These are phyloP conservation scores for Hymenoscyphus occultus DNA, from an alignment of 2,329 filamentous ascomycete species.

Conservation along the genomic window DNA sequence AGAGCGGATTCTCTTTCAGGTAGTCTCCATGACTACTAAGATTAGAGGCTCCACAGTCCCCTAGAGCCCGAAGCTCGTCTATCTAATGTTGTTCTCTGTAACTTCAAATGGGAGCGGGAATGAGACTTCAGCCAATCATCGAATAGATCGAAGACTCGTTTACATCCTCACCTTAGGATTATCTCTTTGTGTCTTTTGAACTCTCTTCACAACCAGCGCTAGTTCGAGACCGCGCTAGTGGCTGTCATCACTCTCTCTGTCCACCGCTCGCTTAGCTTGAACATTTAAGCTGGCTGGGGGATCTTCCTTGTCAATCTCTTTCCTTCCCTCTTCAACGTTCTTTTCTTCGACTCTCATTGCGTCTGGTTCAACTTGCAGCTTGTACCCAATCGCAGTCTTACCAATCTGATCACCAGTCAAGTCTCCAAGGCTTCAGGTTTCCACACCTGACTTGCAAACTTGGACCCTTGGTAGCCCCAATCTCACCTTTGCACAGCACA, in stretches of 20 bases:
- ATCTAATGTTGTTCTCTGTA: no score
- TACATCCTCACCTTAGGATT: background rate
- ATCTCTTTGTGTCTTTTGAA: background rate
- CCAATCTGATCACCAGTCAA: no score
- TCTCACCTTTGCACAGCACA: no score
- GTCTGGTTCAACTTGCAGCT: background rate
- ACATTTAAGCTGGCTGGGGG: background rate
- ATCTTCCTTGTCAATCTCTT: background rate
- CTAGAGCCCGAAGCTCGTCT: no score
- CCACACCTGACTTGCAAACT: no score
- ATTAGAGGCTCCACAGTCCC: no score
- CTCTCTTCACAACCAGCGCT: background rate
- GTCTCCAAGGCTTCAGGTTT: no score
- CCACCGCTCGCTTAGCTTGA: background rate
- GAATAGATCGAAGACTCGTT: background rate
- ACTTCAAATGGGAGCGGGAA: background rate
- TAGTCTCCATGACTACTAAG: no score
- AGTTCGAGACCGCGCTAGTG: background rate
- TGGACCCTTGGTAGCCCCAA: no score
- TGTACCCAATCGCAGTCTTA: background rate
- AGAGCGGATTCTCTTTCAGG: no score
- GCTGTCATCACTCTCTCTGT: background rate
- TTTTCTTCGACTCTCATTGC: no score
- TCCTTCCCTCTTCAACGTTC: background rate
- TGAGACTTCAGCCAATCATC: background rate